phyloP scores from a whole-genome alignment of 2,329 filamentous ascomycete species.

The Penicillium sp. region DNA sequence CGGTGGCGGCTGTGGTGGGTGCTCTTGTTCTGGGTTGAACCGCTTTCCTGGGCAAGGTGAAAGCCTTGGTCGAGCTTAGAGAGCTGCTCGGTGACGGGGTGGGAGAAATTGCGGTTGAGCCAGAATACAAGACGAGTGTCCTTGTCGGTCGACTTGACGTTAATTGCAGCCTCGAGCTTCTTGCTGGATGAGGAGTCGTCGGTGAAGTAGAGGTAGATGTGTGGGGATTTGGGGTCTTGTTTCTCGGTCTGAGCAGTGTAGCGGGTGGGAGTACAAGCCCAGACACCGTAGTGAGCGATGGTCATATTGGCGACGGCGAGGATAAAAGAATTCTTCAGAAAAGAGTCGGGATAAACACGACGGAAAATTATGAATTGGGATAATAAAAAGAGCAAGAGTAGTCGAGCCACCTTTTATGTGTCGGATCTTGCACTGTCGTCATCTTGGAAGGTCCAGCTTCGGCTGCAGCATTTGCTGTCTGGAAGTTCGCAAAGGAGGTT shows the following conservation, averaged over 20 bases:
- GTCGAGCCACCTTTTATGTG: neutral
- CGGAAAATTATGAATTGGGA: neutral
- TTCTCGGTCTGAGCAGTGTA: constrained; percentile 16
- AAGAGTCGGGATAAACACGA: neutral
- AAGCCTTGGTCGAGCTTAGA: constrained; percentile 25
- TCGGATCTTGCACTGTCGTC: neutral
- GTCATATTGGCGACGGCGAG: constrained; percentile 5
- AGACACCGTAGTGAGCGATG: constrained; percentile 23
- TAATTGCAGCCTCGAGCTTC: constrained; percentile 30
- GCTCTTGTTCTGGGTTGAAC: constrained; percentile 6
- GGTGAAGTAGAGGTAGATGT: constrained; percentile 33
- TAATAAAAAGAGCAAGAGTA: neutral
- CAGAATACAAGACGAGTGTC: constrained; percentile 34
- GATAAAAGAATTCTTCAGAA: neutral
- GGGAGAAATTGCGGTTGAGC: constrained; percentile 28
- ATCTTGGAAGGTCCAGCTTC: neutral
- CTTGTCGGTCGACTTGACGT: constrained; percentile 31
- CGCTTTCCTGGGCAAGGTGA: constrained; percentile 14
- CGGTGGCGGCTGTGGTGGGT: constrained; percentile 20
- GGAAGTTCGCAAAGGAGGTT: constrained; percentile 1
- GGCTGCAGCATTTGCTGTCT: neutral
- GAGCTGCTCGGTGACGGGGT: constrained; percentile 27
- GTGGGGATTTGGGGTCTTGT: constrained; percentile 26
- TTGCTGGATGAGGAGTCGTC: constrained; percentile 16
- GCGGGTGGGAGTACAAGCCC: constrained; percentile 18